These are phyloP conservation scores for Daedaleopsis sinensis DNA, from an alignment of 768 basidiomycete species.

Conservation along the genomic window DNA sequence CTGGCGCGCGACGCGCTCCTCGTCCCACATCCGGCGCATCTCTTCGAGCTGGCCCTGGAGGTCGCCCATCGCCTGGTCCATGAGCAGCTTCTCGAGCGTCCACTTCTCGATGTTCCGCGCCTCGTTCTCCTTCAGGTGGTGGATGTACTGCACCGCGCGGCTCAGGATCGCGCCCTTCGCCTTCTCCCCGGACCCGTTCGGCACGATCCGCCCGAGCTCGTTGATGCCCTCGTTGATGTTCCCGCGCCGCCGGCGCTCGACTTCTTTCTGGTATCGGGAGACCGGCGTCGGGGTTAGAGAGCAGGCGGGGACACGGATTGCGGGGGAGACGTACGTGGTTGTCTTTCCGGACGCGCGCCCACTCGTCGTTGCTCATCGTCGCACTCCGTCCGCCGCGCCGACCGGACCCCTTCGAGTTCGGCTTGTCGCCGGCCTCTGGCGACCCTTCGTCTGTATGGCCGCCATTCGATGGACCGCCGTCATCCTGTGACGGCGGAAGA, in stretches of 20 bases:
- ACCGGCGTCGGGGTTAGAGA: too few species aligned
- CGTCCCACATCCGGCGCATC: constrained; percentile 79
- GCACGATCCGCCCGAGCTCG: constrained; percentile 86
- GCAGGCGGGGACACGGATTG: neutral
- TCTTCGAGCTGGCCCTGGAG: constrained; percentile 84
- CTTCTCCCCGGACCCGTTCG: constrained; percentile 84
- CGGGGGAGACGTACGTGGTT: constrained; percentile 42
- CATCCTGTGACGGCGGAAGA: constrained; percentile 8
- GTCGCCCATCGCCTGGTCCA: constrained; percentile 92
- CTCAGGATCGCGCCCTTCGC: constrained; percentile 89
- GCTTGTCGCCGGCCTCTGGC: constrained; percentile 16
- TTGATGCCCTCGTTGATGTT: constrained; percentile 98
- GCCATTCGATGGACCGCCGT: constrained; percentile 7
- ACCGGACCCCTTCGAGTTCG: constrained; percentile 18
- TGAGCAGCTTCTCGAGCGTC: constrained; percentile 89
- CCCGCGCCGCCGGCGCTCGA: constrained; percentile 91
- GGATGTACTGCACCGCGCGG: constrained; percentile 90
- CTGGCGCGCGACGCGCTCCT: constrained; percentile 64
- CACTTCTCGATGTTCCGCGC: constrained; percentile 91
- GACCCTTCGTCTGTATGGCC: constrained; percentile 15
- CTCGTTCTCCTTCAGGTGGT: constrained; percentile 89
- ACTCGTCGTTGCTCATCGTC: constrained; percentile 41
- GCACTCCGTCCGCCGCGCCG: constrained; percentile 30
- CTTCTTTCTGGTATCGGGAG: constrained; percentile 78
- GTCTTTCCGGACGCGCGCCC: constrained; percentile 45